These are phyloP conservation scores for Debaryomyces prosopidis DNA, from an alignment of 805 yeast genomes.

Conservation along the genomic window DNA sequence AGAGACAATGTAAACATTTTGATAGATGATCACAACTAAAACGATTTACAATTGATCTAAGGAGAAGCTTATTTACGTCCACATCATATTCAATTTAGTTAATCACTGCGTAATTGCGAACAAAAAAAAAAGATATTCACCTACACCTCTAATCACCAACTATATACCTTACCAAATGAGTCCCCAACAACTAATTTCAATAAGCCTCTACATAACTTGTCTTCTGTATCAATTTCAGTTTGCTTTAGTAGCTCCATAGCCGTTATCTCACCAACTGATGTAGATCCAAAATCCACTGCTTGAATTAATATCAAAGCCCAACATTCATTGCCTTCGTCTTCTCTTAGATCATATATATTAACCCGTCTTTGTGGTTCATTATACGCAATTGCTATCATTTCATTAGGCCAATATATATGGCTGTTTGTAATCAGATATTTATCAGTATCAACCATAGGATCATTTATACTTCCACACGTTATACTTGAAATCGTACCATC, in stretches of 20 bases:
- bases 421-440: slow-evolving; percentile 18
- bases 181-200: slow-evolving; percentile 56
- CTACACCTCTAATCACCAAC: slow-evolving; percentile 34
- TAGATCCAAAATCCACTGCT: slow-evolving; percentile 1
- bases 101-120: not conserved
- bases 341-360: slow-evolving; percentile 27
- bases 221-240: slow-evolving; percentile 32
- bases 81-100: not conserved
- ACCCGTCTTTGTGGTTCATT: slow-evolving; percentile 27
- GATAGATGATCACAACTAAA: not conserved
- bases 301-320: slow-evolving; percentile 6
- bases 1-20: slow-evolving; percentile 1
- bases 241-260: slow-evolving; percentile 28
- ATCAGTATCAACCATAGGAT: slow-evolving; percentile 23
- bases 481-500: slow-evolving; percentile 20
- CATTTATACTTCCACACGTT: slow-evolving; percentile 31
- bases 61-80: not conserved
- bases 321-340: slow-evolving; percentile 9
- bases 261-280: slow-evolving; percentile 22
- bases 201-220: slow-evolving; percentile 35
- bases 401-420: slow-evolving; percentile 41
- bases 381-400: slow-evolving; percentile 30
- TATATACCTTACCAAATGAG: slow-evolving; percentile 49
- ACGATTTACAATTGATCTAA: not conserved
- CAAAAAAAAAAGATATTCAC: not conserved